Evolutionary conservation across 345 rosid species (phyloP), one percentile per base, ranked within the genome.

Genomic region (Salix caprea): DNA sequence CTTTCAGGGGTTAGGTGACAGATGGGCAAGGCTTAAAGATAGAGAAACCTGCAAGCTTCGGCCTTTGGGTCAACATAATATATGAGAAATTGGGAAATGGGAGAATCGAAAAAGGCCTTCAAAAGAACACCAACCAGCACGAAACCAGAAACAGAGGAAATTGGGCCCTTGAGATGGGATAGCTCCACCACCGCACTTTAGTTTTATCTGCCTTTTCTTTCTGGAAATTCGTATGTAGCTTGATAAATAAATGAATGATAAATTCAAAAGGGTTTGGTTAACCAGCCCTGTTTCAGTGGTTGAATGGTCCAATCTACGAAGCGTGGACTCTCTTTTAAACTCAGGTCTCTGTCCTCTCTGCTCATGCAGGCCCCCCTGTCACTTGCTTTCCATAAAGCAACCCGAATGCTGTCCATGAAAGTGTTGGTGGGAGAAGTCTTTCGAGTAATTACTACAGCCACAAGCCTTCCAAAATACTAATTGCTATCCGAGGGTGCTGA

Each of bases 181-280:
- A 75, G 28, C 58, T 56, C 73, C 12, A 56, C 78, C 30, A 76
- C 78, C 78, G 69, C 60, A 67, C 72, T 52, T 32, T 2, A 19
- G 10, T 40, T 26, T 23, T 4, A 70, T 16, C 71, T 61, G 50
- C 23, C 9, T 48, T 32, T 66, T 15, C 28, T 23, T 4, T 46
- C 21, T 39, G 16, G 2, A 24, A 5, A 11, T 11, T 69, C 18
- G 4, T 5, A 11, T 46, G 18, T 69, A 42, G 7, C n/a, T 24
- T 2, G 15, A 69, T n/a, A 69, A 69, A 56, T 7, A 54, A 11
- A 32, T 9, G 5, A 32, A 19, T 4, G 5, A 32, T 1, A 28
- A 28, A 71, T 16, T 24, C 4, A 39, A 23, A 24, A 6, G 28
- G 60, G 28, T 30, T 34, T 32, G 75, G 74, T 62, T 24, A 65